A percentile compares a stretch with the other conserved stretches of the same genome.
phyloP scores from a whole-genome alignment of 169 alveolate genomes.

The Cryptosporidium ryanae region DNA sequence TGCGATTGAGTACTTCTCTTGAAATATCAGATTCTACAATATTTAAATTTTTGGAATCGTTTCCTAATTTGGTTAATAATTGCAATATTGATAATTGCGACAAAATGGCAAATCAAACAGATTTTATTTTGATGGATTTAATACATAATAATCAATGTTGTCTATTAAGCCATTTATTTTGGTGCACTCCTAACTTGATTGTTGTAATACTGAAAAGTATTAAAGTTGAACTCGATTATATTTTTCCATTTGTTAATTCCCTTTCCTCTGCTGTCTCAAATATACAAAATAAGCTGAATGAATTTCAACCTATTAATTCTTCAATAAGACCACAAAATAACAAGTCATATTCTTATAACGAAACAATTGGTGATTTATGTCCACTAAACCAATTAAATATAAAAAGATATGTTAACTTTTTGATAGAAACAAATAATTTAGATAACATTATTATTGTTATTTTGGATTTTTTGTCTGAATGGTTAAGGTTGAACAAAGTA shows the following conservation, averaged over 20 bases:
- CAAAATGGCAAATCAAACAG: background rate
- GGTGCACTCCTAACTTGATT: constrained; percentile 18
- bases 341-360: background rate
- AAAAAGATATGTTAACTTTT: background rate
- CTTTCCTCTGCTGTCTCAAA: constrained; percentile 4
- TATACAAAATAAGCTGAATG: constrained; percentile 20
- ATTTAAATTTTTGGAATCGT: constrained; percentile 39
- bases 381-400: constrained; percentile 4
- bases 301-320: background rate
- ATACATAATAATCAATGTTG: constrained; percentile 2
- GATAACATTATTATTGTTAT: constrained; percentile 29
- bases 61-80: constrained; percentile 37
- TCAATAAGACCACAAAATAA: background rate
- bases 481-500: constrained; percentile 13
- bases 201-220: background rate
- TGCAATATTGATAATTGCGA: background rate
- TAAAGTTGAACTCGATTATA: constrained; percentile 11
- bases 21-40: constrained; percentile 12
- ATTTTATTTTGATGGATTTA: background rate
- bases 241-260: constrained; percentile 31
- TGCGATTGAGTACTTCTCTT: constrained; percentile 21
- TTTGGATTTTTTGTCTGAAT: constrained; percentile 34
- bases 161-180: constrained; percentile 18
- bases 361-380: background rate
- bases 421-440: constrained; percentile 43